Evolutionary conservation across 2,329 filamentous ascomycete species (phyloP).

Genomic region (Madurella mycetomatis): DNA sequence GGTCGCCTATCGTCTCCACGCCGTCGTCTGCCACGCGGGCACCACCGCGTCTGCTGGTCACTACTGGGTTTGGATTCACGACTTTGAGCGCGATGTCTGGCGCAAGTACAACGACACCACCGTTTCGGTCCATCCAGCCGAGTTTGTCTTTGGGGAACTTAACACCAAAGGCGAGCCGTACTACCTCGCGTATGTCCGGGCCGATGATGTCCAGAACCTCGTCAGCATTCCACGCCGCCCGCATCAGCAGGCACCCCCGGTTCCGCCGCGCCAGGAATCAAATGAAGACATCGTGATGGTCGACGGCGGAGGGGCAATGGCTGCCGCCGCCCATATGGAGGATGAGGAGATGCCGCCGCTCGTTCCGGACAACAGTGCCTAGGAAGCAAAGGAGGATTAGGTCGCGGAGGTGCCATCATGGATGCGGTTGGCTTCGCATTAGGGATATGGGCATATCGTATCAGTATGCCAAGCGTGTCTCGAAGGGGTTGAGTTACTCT

Average conservation of each 20-base stretch:
- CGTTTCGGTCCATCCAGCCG: conserved; percentile 63
- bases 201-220: conserved; percentile 26
- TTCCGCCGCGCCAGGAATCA: conserved; percentile 5
- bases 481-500: no score
- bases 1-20: conserved; percentile 77
- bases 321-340: conserved; percentile 2
- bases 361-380: neutral
- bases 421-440: no score
- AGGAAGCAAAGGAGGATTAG: neutral
- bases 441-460: no score
- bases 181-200: conserved; percentile 34
- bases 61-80: conserved; percentile 95
- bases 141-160: conserved; percentile 69
- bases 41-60: conserved; percentile 66
- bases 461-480: no score
- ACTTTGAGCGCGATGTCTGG: conserved; percentile 79
- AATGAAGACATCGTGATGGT: neutral
- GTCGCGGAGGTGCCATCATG: no score
- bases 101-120: conserved; percentile 89
- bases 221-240: conserved; percentile 27
- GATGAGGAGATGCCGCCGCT: conserved; percentile 1
- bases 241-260: neutral
- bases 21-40: conserved; percentile 87
- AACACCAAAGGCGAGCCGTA: conserved; percentile 66
- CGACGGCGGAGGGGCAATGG: neutral